These are phyloP conservation scores for Zygosaccharomyces bisporus DNA, from an alignment of 805 yeast species.

Conservation along the genomic window DNA sequence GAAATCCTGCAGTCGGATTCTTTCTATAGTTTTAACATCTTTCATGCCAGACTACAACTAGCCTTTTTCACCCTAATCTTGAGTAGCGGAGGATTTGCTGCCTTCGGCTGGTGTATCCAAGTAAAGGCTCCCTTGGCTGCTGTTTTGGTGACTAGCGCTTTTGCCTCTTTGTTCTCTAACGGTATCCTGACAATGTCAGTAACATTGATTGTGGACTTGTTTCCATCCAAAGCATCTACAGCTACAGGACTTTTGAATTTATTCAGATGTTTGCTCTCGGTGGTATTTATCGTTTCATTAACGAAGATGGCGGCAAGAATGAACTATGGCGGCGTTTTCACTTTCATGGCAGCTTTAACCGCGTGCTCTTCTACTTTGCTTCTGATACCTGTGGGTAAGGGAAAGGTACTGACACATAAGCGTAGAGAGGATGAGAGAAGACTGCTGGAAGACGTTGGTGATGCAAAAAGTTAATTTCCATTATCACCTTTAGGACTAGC, in stretches of 20 bases:
- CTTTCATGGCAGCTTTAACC: slow-evolving; percentile 59
- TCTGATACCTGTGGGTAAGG: slow-evolving; percentile 32
- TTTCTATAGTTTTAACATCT: slow-evolving; percentile 47
- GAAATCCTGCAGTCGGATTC: slow-evolving; percentile 25
- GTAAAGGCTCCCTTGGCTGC: slow-evolving; percentile 46
- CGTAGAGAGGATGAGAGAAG: slow-evolving; percentile 20
- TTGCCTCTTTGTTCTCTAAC: slow-evolving; percentile 57
- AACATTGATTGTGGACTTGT: slow-evolving; percentile 72
- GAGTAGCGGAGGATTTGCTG: slow-evolving; percentile 40
- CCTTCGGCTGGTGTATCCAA: slow-evolving; percentile 74
- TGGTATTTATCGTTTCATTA: slow-evolving; percentile 64
- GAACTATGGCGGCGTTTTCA: slow-evolving; percentile 73
- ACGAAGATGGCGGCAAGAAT: slow-evolving; percentile 54
- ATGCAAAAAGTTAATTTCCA: not conserved
- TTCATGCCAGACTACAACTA: slow-evolving; percentile 51
- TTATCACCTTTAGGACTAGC: too few species aligned
- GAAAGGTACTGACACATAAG: slow-evolving; percentile 29
- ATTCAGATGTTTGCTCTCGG: slow-evolving; percentile 68
- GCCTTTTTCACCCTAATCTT: slow-evolving; percentile 42
- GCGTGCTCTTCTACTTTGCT: slow-evolving; percentile 25
- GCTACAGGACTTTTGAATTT: slow-evolving; percentile 72
- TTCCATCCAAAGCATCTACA: slow-evolving; percentile 66
- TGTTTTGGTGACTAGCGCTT: slow-evolving; percentile 54
- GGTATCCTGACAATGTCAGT: slow-evolving; percentile 55
- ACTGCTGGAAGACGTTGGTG: slow-evolving; percentile 2